Conservation (phyloP, 805 yeast genomes). For the Hanseniaspora hatyaiensis region DNA sequence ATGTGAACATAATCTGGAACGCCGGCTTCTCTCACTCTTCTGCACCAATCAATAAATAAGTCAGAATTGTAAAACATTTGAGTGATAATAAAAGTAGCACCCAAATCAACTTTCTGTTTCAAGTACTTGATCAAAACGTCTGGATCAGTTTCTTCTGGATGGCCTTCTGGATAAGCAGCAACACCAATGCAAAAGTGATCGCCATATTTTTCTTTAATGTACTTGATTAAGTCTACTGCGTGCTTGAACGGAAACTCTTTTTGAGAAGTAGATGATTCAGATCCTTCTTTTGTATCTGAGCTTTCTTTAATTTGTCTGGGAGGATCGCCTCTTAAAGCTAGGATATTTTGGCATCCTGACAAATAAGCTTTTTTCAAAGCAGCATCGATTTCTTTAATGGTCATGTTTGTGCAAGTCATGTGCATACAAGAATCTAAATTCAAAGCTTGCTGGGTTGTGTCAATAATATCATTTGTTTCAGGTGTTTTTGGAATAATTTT, state of each 20-base stretch:
- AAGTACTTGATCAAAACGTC: slow-evolving; percentile 47
- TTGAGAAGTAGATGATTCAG: slow-evolving; percentile 27
- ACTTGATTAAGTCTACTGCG: slow-evolving; percentile 73
- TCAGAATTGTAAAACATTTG: slow-evolving; percentile 96
- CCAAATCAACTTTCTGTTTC: slow-evolving; percentile 84
- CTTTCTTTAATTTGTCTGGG: slow-evolving; percentile 51
- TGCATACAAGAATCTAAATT: slow-evolving; percentile 98
- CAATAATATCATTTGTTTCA: slow-evolving; percentile 81
- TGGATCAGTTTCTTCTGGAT: slow-evolving; percentile 56
- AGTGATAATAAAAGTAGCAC: slow-evolving; percentile 87
- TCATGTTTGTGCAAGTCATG: slow-evolving; percentile 93
- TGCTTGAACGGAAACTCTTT: slow-evolving; percentile 56
- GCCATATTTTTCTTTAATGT: slow-evolving; percentile 69
- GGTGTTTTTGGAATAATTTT: slow-evolving; percentile 37
- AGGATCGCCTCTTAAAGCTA: slow-evolving; percentile 93
- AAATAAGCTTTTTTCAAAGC: slow-evolving; percentile 77
- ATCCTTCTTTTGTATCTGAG: slow-evolving; percentile 16
- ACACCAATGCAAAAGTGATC: slow-evolving; percentile 89
- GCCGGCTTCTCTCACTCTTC: slow-evolving; percentile 55
- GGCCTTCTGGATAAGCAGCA: slow-evolving; percentile 97
- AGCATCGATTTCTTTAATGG: slow-evolving; percentile 61
- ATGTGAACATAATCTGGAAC: slow-evolving; percentile 58
- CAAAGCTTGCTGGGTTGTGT: slow-evolving; percentile 76
- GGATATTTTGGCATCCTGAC: slow-evolving; percentile 88
- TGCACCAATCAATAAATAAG: slow-evolving; percentile 72